These are phyloP conservation scores for Bruguiera hainesii DNA, from an alignment of 441 rosid species.

Conservation along the genomic window DNA sequence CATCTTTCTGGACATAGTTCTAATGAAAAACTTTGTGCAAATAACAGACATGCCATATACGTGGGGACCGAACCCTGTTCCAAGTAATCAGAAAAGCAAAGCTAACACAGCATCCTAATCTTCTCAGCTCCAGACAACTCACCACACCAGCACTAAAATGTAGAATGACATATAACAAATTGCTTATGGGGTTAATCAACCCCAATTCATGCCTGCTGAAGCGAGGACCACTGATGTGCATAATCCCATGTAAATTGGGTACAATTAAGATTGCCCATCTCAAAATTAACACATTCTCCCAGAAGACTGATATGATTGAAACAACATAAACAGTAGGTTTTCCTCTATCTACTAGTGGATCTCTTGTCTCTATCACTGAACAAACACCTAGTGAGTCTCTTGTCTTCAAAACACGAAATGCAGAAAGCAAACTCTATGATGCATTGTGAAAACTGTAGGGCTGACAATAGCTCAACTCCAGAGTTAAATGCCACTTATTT, in stretches of 20 bases:
- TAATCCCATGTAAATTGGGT: not conserved
- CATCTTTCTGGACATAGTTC: not conserved
- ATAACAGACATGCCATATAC: not conserved
- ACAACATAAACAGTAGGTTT: not conserved
- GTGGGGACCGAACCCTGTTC: not conserved
- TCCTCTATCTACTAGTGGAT: too few relatives aligned
- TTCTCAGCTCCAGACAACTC: not conserved
- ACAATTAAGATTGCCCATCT: slow-evolving; percentile 12
- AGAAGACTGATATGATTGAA: slow-evolving; percentile 5
- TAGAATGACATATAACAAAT: slow-evolving; percentile 1
- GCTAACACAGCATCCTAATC: not conserved
- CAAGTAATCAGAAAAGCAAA: not conserved
- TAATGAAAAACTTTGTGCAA: slow-evolving; percentile 3
- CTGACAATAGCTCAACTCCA: not conserved
- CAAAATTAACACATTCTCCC: not conserved
- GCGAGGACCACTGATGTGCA: not conserved
- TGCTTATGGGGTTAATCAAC: not conserved
- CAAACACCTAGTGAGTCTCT: too few relatives aligned
- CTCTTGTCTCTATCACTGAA: too few relatives aligned
- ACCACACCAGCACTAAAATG: not conserved
- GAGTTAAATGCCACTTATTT: not conserved
- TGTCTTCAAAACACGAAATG: too few relatives aligned
- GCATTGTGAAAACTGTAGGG: too few relatives aligned
- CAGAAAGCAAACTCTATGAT: too few relatives aligned
- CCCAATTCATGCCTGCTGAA: not conserved